Percentiles rank a stretch among this genome's conserved stretches.
phyloP scores from a whole-genome alignment of 2,329 filamentous ascomycete genomes.

The Karstenula rhodostoma region DNA sequence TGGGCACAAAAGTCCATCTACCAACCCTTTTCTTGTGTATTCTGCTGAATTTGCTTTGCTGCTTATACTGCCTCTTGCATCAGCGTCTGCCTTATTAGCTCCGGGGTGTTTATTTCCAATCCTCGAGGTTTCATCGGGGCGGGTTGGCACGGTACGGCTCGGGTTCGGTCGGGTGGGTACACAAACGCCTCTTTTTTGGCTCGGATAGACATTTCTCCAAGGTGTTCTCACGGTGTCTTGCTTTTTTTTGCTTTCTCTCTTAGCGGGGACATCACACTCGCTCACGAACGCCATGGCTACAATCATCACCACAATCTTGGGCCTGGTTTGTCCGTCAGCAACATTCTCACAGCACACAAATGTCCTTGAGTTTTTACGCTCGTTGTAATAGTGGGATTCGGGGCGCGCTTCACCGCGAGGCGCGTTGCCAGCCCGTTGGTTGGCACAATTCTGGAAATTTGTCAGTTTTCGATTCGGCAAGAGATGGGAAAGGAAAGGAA shows the following conservation, averaged over 20 bases:
- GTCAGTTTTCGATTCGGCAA: conserved; percentile 7
- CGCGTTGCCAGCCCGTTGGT: conserved; percentile 19
- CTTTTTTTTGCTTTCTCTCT: conserved; percentile 23
- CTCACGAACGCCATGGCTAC: conserved; percentile 47
- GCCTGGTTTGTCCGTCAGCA: conserved; percentile 22
- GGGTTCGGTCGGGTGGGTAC: conserved; percentile 15
- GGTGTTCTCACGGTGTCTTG: conserved; percentile 31
- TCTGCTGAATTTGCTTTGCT: conserved; percentile 28
- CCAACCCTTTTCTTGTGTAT: conserved; percentile 36
- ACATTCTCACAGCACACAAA: background rate
- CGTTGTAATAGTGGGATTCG: conserved; percentile 46
- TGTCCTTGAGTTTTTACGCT: conserved; percentile 47
- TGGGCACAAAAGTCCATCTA: conserved; percentile 37
- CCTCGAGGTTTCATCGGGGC: background rate
- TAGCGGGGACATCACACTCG: conserved; percentile 20
- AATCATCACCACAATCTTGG: conserved; percentile 31
- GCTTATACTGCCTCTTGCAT: conserved; percentile 22
- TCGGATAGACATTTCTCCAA: conserved; percentile 30
- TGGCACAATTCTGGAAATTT: conserved; percentile 41
- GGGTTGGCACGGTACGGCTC: conserved; percentile 10
- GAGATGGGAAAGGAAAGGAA: background rate
- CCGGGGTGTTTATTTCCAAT: conserved; percentile 20
- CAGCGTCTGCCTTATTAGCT: conserved; percentile 32
- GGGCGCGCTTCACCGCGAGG: too few relatives aligned
- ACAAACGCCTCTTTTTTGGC: conserved; percentile 2